Evolutionary conservation across 202 grass and related monocot species (phyloP), one percentile per base, ranked within the genome.

Genomic region (Musa balbisiana): DNA sequence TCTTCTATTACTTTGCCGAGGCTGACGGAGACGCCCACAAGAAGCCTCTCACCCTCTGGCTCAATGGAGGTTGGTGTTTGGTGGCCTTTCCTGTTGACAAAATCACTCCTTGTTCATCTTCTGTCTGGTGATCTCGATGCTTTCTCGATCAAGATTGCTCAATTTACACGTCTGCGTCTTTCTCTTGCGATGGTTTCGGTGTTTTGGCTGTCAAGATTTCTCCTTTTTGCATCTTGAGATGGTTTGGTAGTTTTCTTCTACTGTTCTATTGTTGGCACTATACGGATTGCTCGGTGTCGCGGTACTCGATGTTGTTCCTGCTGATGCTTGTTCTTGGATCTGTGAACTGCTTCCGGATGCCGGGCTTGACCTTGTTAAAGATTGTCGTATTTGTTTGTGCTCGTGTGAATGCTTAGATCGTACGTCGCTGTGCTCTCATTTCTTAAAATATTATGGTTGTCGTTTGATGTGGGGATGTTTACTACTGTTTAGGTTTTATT

Each of bases 1-100:
- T 99, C 68, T 99, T 95, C 89, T 99, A 99, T 85, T 99, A 99
- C 85, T 95, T 99, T 68, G 43, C 82, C 24, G 91, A 99, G 85
- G 89, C 95, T 49, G 85, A 88, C 72, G 49, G 62, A 64, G 81
- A 69, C 53, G 83, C 95, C 59, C 52, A 82, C 75, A 76, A 17
- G 74, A 95, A 94, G 82, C 91, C 95, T 65, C 95, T 99, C 77
- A 85, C 91, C 15, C 89, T 99, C 3, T 99, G 95, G 95, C 89
- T 99, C 69, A 99, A 99, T 60, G 95, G 95, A 94, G 95, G 95
- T 99, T 51, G 0, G 53, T 33, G 25, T 29, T 6, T 56, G 52
- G 11, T 25, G 13, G 25, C 21, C 25, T 33, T 16, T 67, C 11
- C 33, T 22, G 20, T 20, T 56, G 11, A 27, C 22, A 66, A 65